phyloP scores from a whole-genome alignment of 75 land plant genomes.

The Pinus taeda region DNA sequence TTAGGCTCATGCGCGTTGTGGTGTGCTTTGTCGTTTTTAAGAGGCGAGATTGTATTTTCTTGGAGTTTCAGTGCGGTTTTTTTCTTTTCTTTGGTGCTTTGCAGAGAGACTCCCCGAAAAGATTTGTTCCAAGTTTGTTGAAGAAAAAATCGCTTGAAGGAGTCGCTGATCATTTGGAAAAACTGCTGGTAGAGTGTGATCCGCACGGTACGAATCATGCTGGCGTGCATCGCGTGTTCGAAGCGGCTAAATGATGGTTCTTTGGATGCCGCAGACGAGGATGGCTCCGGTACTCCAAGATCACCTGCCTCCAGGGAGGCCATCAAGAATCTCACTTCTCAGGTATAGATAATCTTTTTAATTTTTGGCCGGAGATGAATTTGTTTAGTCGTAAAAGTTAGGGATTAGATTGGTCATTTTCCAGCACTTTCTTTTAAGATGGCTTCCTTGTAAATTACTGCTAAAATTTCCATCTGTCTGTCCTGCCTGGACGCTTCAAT shows the following conservation, averaged over 20 bases:
- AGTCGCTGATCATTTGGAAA: neutral
- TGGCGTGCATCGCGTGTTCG: conserved; percentile 69
- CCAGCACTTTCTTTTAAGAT: too few species aligned
- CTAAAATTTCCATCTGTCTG: neutral
- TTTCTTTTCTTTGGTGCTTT: neutral
- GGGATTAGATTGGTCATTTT: too few species aligned
- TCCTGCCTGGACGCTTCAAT: neutral
- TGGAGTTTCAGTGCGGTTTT: neutral
- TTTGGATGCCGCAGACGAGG: conserved; percentile 9
- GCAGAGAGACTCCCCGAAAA: neutral
- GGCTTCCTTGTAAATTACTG: neutral
- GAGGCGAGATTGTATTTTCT: neutral
- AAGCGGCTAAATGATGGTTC: conserved; percentile 45
- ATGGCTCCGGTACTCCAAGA: conserved; percentile 24
- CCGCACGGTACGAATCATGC: conserved; percentile 20
- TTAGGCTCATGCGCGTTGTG: too few species aligned
- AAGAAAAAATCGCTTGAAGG: neutral
- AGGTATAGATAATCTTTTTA: conserved; percentile 24
- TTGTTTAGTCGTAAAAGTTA: too few species aligned
- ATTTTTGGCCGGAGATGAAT: too few species aligned
- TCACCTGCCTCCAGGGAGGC: conserved; percentile 35
- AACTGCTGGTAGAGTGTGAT: neutral
- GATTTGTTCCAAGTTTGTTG: neutral
- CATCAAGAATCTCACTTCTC: conserved; percentile 61
- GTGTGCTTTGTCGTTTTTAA: neutral